Conservation (phyloP, 2,329 filamentous ascomycete species). For the Penicillium rolfsii region DNA sequence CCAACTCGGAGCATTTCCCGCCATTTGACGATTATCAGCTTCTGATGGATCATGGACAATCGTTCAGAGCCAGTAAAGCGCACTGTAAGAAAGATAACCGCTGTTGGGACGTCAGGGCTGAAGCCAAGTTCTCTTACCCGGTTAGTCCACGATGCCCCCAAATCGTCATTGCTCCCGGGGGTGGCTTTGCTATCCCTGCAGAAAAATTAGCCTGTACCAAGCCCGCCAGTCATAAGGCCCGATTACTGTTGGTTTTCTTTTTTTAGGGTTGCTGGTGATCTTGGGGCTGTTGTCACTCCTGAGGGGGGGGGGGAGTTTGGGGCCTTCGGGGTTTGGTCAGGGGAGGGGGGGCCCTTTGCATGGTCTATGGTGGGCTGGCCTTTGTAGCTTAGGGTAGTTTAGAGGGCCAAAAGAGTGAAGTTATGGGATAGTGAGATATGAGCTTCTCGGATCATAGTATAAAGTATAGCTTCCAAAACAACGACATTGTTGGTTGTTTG, state of each 20-base stretch:
- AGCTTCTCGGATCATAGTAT: not conserved
- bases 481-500: not conserved
- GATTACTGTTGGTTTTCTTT: constrained; percentile 29
- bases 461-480: not conserved
- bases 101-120: not conserved
- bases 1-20: not conserved
- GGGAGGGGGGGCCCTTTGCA: not conserved
- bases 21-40: not conserved
- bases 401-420: not conserved
- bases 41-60: not conserved
- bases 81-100: not conserved
- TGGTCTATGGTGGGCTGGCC: not conserved
- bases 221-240: constrained; percentile 15
- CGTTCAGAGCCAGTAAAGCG: not conserved
- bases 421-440: not conserved
- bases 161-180: constrained; percentile 7
- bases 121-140: not conserved
- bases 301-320: not conserved
- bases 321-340: constrained; percentile 1
- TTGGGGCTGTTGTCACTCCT: not conserved
- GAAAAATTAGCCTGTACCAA: constrained; percentile 1
- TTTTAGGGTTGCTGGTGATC: constrained; percentile 21
- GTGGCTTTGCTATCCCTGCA: constrained; percentile 7
- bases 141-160: not conserved
- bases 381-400: not conserved